Conservation (phyloP, 768 basidiomycete species). For the Boletus tomentosulus region DNA sequence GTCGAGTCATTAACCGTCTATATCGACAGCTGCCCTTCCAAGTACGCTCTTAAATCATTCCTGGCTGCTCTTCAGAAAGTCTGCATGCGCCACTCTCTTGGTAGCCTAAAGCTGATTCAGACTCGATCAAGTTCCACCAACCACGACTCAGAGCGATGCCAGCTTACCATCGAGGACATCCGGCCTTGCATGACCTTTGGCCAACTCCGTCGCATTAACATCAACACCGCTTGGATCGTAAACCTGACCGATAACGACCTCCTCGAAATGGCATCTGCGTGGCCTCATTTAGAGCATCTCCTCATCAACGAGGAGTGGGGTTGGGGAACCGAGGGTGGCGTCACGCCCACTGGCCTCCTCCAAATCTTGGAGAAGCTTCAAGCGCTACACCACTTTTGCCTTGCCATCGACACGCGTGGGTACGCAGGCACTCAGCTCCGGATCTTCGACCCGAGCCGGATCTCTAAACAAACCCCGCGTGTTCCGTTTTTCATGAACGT, state of each 20-base stretch:
- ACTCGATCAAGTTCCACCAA: constrained; percentile 1
- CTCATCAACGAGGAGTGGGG: constrained; percentile 19
- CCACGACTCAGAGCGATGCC: not conserved
- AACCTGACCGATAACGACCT: constrained; percentile 10
- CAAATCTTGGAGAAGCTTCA: constrained; percentile 9
- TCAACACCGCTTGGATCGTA: constrained; percentile 12
- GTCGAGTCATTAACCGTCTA: constrained; percentile 6
- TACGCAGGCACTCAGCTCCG: not conserved
- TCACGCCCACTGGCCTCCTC: constrained; percentile 18
- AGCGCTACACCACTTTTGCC: not conserved
- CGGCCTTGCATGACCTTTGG: constrained; percentile 13
- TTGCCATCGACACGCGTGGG: constrained; percentile 11
- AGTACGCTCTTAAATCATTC: constrained; percentile 5
- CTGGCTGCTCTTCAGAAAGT: constrained; percentile 3
- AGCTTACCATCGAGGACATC: constrained; percentile 18
- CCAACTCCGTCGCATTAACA: constrained; percentile 8
- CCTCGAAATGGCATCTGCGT: constrained; percentile 12
- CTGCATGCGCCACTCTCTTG: constrained; percentile 4
- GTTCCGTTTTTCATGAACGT: constrained; percentile 12
- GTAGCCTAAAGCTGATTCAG: constrained; percentile 7
- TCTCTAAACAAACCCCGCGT: not conserved
- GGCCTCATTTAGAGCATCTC: constrained; percentile 15
- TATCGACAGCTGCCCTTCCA: constrained; percentile 10
- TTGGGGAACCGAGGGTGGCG: constrained; percentile 13
- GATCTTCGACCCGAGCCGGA: not conserved